A percentile compares a stretch with the other conserved stretches of the same genome.
Evolutionary conservation across 441 rosid species (phyloP).

Genomic region (Jatropha podagrica): DNA sequence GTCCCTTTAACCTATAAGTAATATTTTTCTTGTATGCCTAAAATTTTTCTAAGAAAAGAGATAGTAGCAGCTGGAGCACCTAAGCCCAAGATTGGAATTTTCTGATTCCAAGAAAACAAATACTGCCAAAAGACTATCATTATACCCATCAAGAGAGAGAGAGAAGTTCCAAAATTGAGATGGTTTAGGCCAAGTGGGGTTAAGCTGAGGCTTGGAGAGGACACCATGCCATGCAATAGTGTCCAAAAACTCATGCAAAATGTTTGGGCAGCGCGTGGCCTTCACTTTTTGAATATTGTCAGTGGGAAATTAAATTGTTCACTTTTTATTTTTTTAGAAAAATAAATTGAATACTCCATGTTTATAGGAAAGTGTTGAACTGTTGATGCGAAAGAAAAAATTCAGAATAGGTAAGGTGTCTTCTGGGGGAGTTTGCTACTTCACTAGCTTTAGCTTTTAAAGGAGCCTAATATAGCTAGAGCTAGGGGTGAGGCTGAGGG

Average conservation of each 20-base stretch:
- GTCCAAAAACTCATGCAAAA: slow-evolving; percentile 29
- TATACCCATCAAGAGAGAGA: not conserved
- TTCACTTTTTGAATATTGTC: not conserved
- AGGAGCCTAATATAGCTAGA: no score
- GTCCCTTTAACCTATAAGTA: not conserved
- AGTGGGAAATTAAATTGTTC: not conserved
- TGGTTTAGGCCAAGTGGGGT: not conserved
- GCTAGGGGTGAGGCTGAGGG: no score
- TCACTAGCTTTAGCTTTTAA: no score
- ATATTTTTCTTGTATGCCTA: not conserved
- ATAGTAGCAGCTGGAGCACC: no score
- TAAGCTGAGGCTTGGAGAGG: not conserved
- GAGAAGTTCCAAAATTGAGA: no score
- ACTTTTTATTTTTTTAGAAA: not conserved
- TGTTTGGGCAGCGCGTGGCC: slow-evolving; percentile 31
- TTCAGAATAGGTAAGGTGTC: no score
- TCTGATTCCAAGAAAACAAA: not conserved
- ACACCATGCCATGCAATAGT: slow-evolving; percentile 19
- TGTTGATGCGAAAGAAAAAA: not conserved
- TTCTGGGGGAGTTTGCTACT: no score
- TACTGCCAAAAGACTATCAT: not conserved
- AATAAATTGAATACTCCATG: not conserved
- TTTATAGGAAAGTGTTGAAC: slow-evolving; percentile 1
- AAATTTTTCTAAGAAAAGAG: slow-evolving; percentile 4
- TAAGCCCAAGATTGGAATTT: not conserved